A percentile compares a stretch with the other conserved stretches of the same genome.
Evolutionary conservation across 176 grass and related monocot genomes (phyloP).

Genomic region (Hyparrhenia diplandra): DNA sequence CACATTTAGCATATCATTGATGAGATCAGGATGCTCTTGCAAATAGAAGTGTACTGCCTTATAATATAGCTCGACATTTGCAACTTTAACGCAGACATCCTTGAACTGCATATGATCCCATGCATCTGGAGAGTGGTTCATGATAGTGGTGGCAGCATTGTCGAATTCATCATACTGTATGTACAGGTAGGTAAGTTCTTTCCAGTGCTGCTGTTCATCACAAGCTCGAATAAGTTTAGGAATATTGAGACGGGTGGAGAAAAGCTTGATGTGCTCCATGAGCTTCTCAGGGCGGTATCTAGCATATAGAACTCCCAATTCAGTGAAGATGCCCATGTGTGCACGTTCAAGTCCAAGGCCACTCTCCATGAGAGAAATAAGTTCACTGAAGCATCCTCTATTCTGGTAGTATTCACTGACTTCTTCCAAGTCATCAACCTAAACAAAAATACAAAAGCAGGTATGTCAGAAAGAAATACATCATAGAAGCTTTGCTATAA

Average conservation of each 20-base stretch:
- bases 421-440: constrained; percentile 98
- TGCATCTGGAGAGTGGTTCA: constrained; percentile 98
- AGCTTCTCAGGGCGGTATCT: constrained; percentile 93
- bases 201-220: constrained; percentile 98
- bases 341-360: constrained; percentile 83
- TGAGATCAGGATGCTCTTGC: constrained; percentile 96
- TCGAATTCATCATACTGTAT: constrained; percentile 94
- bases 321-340: constrained; percentile 98
- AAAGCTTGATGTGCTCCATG: constrained; percentile 99
- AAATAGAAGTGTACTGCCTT: constrained; percentile 98
- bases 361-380: constrained; percentile 98
- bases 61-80: constrained; percentile 95
- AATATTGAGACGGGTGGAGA: constrained; percentile 85
- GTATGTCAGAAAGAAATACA: neutral
- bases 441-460: constrained; percentile 4
- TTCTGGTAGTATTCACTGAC: constrained; percentile 96
- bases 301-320: constrained; percentile 90
- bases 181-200: constrained; percentile 91
- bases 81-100: constrained; percentile 91
- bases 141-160: constrained; percentile 99
- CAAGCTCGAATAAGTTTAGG: constrained; percentile 92
- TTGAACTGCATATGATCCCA: constrained; percentile 99
- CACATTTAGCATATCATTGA: constrained; percentile 92
- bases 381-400: constrained; percentile 91
- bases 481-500: too few relatives aligned